Evolutionary conservation across 2,329 filamentous ascomycete species (phyloP).

Genomic region (Fusarium buxicola): DNA sequence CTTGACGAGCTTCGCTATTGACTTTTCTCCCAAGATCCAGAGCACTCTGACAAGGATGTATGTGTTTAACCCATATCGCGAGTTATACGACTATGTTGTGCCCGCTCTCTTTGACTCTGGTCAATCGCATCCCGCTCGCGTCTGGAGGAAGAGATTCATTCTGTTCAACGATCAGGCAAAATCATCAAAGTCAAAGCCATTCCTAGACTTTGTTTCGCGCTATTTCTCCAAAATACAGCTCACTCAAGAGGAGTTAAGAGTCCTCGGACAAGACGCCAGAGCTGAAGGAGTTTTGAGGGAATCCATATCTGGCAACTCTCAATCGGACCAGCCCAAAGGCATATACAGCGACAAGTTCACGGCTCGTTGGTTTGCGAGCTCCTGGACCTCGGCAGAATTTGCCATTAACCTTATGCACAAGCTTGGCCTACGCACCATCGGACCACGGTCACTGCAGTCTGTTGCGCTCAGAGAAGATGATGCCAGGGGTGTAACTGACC

Average conservation of each 20-base stretch:
- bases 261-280: conserved; percentile 24
- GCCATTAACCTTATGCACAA: conserved; percentile 76
- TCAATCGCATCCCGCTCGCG: conserved; percentile 55
- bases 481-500: conserved; percentile 65
- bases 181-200: conserved; percentile 56
- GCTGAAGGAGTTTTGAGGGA: not conserved
- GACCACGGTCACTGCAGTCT: conserved; percentile 80
- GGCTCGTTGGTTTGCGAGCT: conserved; percentile 82
- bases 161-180: conserved; percentile 57
- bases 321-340: conserved; percentile 22
- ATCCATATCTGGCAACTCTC: not conserved
- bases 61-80: conserved; percentile 54
- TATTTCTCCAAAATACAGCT: conserved; percentile 59
- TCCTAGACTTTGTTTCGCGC: conserved; percentile 59
- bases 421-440: conserved; percentile 78
- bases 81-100: conserved; percentile 64
- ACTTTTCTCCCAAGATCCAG: conserved; percentile 53
- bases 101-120: conserved; percentile 63
- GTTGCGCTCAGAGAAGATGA: conserved; percentile 75
- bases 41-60: conserved; percentile 60
- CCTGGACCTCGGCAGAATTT: conserved; percentile 77
- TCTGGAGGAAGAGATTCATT: conserved; percentile 61
- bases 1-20: conserved; percentile 57
- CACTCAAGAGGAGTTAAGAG: conserved; percentile 50
- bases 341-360: conserved; percentile 66